Evolutionary conservation across 371 early-diverging fungal species (phyloP), one percentile per base, ranked within the genome.

Genomic region (Syncephalis fuscata): DNA sequence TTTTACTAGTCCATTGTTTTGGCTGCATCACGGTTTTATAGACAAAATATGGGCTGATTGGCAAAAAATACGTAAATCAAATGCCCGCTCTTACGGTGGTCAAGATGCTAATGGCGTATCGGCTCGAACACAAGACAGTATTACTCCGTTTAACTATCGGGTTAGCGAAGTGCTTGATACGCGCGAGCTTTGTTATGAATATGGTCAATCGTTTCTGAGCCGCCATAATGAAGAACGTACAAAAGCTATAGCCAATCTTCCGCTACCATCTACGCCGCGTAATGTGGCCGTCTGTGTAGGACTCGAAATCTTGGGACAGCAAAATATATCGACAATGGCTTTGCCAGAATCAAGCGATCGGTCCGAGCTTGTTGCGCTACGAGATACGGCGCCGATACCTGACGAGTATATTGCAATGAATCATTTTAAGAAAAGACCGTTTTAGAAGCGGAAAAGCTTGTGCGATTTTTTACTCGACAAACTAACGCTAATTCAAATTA

Each of bases 1-100:
- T 9, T 3, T 24, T 20, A 44, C 14, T 24, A 19, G 10, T 44
- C 44, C 44, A 22, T 44, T 22, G 8, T 41, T 19, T n/a, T 74
- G 51, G 48, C 53, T 73, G 42, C 76, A 75, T 52, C 79, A 78
- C 53, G 54, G 58, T 45, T 69, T 65, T 50, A 52, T 73, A 17
- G 78, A 78, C 56, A 62, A 68, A 24, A 26, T 70, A 16, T 78
- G 73, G 70, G 25, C 40, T 25, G 38, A 60, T 32, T 71, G 65
- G 61, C 72, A 71, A 43, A 21, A 45, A 7, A 14, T 44, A 44
- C 32, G 32, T 32, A 32, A 7, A 11, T 32, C 32, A 11, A 32
- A 32, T 32, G 32, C 32, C 4, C 32, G 32, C 41, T 41, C 16
- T 41, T 19, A 21, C 41, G 41, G 41, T 19, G 41, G 16, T 21